Percentiles rank a stretch among this genome's conserved stretches.
Conservation (phyloP, 345 rosid genomes). For the Citrus glauca region DNA sequence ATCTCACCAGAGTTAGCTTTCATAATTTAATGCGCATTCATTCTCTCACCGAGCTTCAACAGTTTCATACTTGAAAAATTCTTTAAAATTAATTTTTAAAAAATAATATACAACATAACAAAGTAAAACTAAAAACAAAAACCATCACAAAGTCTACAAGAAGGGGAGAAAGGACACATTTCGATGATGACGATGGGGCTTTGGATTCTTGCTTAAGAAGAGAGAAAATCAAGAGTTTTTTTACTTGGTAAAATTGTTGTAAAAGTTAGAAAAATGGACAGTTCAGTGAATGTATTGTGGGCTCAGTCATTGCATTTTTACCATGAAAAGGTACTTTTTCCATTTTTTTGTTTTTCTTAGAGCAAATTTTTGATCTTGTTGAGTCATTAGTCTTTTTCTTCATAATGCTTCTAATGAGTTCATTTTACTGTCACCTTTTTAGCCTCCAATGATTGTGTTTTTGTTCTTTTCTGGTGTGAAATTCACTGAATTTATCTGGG, state of each 20-base stretch:
- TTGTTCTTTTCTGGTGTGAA: conserved; percentile 10
- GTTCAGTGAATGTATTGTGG: conserved; percentile 49
- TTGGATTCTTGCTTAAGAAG: conserved; percentile 37
- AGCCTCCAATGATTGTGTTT: conserved; percentile 17
- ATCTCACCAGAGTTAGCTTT: neutral
- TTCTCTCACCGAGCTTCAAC: neutral
- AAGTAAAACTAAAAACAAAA: neutral
- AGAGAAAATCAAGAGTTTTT: conserved; percentile 3
- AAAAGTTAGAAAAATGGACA: conserved; percentile 28
- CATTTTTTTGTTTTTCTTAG: neutral
- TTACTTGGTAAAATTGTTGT: neutral
- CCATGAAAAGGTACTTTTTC: conserved; percentile 44
- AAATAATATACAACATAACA: neutral
- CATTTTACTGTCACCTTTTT: conserved; percentile 26
- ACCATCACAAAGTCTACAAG: neutral
- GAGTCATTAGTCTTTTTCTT: conserved; percentile 11
- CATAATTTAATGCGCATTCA: conserved; percentile 11
- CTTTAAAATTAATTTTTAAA: too few relatives aligned
- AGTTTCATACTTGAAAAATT: neutral
- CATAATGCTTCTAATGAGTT: conserved; percentile 16
- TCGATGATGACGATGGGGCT: conserved; percentile 16
- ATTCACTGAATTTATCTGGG: conserved; percentile 20
- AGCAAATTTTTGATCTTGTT: conserved; percentile 23
- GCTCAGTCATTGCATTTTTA: conserved; percentile 44
- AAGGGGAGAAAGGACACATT: neutral